These are phyloP conservation scores for Corchorus olitorius DNA, from an alignment of 345 rosid genomes.

Conservation along the genomic window DNA sequence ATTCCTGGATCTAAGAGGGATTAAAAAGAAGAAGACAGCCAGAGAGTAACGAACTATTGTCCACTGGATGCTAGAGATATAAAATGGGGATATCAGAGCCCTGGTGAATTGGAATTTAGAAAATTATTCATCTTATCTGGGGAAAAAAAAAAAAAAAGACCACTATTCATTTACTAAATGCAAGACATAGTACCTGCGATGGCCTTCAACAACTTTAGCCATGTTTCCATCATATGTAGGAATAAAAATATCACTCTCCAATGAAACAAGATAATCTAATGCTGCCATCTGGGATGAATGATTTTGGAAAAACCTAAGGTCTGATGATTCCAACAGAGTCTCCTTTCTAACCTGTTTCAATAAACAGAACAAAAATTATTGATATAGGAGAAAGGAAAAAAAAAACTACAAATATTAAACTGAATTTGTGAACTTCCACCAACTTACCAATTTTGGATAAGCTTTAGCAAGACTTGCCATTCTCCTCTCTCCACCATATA, in stretches of 20 bases:
- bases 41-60: conserved; percentile 20
- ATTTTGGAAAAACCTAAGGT: conserved; percentile 73
- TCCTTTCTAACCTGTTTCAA: conserved; percentile 80
- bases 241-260: conserved; percentile 93
- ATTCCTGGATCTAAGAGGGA: neutral
- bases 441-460: conserved; percentile 74
- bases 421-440: conserved; percentile 19
- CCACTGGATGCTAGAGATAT: conserved; percentile 2
- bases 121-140: conserved; percentile 27
- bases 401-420: neutral
- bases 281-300: conserved; percentile 95
- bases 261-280: conserved; percentile 86
- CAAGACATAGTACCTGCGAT: conserved; percentile 63
- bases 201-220: conserved; percentile 99
- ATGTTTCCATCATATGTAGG: conserved; percentile 98
- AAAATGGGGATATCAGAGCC: conserved; percentile 11
- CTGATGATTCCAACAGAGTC: conserved; percentile 67
- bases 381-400: conserved; percentile 15
- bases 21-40: neutral
- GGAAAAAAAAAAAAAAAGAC: neutral
- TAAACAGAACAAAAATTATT: neutral
- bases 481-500: conserved; percentile 72
- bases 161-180: no score
- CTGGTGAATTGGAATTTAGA: conserved; percentile 12
- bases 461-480: conserved; percentile 67